Percentiles rank a stretch among this genome's conserved stretches.
These are phyloP conservation scores for Punica granatum DNA, from an alignment of 345 rosid genomes.

Conservation along the genomic window DNA sequence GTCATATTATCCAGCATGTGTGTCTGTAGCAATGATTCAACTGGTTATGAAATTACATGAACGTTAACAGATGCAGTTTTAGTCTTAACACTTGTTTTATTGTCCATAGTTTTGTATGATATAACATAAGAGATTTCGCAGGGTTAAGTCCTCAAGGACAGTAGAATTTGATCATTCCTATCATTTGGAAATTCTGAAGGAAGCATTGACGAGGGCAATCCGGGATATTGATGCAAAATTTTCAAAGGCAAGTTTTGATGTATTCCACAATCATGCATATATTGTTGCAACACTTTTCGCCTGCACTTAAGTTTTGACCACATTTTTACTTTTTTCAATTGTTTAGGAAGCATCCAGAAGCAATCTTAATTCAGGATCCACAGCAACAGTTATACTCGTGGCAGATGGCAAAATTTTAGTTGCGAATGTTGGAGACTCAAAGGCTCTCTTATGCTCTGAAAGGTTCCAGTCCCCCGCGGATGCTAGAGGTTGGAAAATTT, in stretches of 20 bases:
- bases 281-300: neutral
- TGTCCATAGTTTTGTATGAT: neutral
- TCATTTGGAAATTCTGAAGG: constrained; percentile 72
- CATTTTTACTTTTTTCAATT: constrained; percentile 3
- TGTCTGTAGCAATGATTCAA: no score
- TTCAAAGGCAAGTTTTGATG: constrained; percentile 47
- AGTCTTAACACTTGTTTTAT: neutral
- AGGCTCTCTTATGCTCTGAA: constrained; percentile 88
- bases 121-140: constrained; percentile 17
- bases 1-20: no score
- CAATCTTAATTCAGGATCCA: constrained; percentile 65
- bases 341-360: constrained; percentile 64
- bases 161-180: constrained; percentile 48
- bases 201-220: constrained; percentile 80
- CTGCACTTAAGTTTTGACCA: constrained; percentile 2
- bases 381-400: constrained; percentile 67
- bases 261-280: neutral
- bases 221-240: constrained; percentile 81
- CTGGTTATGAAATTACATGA: neutral
- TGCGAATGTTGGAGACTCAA: constrained; percentile 89
- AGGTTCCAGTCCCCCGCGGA: constrained; percentile 66
- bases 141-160: constrained; percentile 48
- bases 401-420: constrained; percentile 78
- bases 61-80: neutral
- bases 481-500: constrained; percentile 59